Evolutionary conservation across 2,329 filamentous ascomycete genomes (phyloP), one percentile per base, ranked within the genome.

Genomic region (Calycina marina): DNA sequence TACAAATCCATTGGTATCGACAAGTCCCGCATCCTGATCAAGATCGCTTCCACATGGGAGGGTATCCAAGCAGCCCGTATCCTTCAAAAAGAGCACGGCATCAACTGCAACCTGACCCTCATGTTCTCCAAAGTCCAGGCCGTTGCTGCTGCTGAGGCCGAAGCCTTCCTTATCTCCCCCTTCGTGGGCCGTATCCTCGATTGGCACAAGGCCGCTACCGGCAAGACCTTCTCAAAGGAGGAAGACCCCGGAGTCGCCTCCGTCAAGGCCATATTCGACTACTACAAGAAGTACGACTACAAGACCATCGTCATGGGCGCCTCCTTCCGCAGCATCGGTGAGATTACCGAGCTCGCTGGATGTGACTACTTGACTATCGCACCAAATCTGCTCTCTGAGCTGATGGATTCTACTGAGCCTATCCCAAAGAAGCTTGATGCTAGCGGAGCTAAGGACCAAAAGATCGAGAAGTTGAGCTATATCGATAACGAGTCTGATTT

Each of bases 201-300:
- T 67, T 98, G 88, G 88, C 94, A 78, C 82, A 98, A 98, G 83
- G 83, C 83, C 38, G 67, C 76, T 50, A 82, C 76, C 60, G 93
- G 93, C 77, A 86, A 92, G 73, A 81, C 90, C 48, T 98, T 86
- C 76, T 54, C 68, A 57, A 72, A 84, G 59, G 66, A 81, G 61
- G 82, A 93, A 60, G 90, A 98, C 69, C 90, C 90, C 36, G 90
- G 90, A 69, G 90, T 98, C 61, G 72, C 83, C 67, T 88, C 80
- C 46, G 90, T 98, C 56, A 72, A 88, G 71, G 57, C 53, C 61
- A 98, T 98, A 68, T 98, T 79, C 77, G 90, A 98, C 75, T 98
- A 98, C 82, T 98, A 98, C 80, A 98, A 98, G 83, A 96, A 96
- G 73, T 83, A 67, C 61, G 84, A 81, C 60, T 94, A 98, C 78